Conservation (phyloP, 2,329 filamentous ascomycete species). For the Sordariomycetes sp. region DNA sequence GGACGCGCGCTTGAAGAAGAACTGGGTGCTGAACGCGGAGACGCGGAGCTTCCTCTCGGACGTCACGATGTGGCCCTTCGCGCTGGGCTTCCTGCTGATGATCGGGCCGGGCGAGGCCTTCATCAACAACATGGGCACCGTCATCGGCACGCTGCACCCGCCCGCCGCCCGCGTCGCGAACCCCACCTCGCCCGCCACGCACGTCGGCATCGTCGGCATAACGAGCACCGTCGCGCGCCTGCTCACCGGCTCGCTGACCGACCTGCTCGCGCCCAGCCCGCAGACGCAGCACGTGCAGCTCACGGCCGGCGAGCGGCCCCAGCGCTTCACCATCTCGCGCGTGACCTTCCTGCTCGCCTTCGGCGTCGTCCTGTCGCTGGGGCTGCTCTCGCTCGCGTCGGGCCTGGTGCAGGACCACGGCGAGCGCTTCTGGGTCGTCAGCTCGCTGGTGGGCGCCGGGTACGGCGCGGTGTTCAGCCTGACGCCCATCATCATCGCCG, state of each 20-base stretch:
- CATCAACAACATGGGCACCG: constrained; percentile 92
- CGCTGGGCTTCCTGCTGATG: constrained; percentile 82
- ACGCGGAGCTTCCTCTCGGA: constrained; percentile 78
- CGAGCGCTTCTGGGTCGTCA: constrained; percentile 77
- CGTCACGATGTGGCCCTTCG: constrained; percentile 92
- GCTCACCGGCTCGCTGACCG: constrained; percentile 80
- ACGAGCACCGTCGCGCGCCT: constrained; percentile 86
- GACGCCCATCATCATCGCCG: constrained; percentile 84
- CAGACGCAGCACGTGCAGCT: constrained; percentile 47
- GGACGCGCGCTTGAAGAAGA: constrained; percentile 61
- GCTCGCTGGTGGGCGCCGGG: constrained; percentile 73
- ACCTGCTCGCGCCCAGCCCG: constrained; percentile 66
- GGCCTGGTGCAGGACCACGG: constrained; percentile 64
- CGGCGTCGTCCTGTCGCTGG: constrained; percentile 61
- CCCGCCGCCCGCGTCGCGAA: constrained; percentile 9
- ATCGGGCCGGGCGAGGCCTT: constrained; percentile 95
- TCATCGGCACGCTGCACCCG: constrained; percentile 75
- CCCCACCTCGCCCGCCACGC: constrained; percentile 62
- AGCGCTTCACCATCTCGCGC: constrained; percentile 57
- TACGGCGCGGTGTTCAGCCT: constrained; percentile 89
- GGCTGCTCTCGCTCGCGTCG: constrained; percentile 67
- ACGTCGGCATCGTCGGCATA: constrained; percentile 85
- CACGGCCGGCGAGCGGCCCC: constrained; percentile 8
- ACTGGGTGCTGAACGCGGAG: constrained; percentile 83
- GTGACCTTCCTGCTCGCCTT: constrained; percentile 70